phyloP scores from a whole-genome alignment of 2,329 filamentous ascomycete genomes.

The Sclerotinia subarctica region DNA sequence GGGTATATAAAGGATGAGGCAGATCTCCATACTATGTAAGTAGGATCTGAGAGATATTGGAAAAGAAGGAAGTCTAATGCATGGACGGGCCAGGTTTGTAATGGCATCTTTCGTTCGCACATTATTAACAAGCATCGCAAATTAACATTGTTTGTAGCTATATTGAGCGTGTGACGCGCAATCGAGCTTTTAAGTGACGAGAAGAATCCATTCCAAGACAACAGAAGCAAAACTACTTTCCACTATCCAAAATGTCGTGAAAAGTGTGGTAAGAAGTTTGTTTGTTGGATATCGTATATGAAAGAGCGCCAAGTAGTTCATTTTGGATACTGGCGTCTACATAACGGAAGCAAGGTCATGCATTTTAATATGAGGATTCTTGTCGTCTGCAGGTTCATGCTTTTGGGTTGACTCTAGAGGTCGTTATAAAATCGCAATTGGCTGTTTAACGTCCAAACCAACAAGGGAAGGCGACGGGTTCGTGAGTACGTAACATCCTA shows the following conservation, averaged over 20 bases:
- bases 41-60: not conserved
- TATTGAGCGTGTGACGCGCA: no score
- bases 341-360: no score
- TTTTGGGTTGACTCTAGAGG: not conserved
- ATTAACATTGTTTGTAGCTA: not conserved
- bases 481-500: not conserved
- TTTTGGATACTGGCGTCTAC: not conserved
- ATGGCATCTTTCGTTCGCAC: not conserved
- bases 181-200: not conserved
- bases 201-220: not conserved
- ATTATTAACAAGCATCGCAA: not conserved
- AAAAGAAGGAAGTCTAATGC: not conserved
- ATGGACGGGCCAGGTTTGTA: not conserved
- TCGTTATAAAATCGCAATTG: not conserved
- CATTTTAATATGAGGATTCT: not conserved
- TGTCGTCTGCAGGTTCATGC: not conserved
- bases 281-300: not conserved
- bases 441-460: not conserved
- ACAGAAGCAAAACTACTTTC: not conserved
- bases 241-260: not conserved
- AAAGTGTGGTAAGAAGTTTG: not conserved
- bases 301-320: not conserved
- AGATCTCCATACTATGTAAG: not conserved
- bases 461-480: no score
- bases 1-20: no score